These are phyloP conservation scores for Diplodia intermedia DNA, from an alignment of 2,329 filamentous ascomycete species.

Conservation along the genomic window DNA sequence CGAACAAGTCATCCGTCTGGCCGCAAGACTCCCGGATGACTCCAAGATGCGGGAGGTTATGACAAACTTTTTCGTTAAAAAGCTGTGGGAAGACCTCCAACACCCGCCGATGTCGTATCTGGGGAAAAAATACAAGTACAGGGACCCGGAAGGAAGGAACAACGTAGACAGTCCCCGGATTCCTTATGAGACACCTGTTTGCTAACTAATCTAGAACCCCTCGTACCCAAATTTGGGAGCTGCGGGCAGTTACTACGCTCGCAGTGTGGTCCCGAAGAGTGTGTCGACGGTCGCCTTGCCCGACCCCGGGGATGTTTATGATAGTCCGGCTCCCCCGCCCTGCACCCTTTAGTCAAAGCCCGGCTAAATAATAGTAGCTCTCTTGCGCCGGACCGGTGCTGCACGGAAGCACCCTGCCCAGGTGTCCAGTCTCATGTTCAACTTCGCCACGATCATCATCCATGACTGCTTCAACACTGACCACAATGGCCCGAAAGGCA, in stretches of 20 bases:
- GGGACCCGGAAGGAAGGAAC: constrained; percentile 51
- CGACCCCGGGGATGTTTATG: constrained; percentile 2
- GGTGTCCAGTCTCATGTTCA: constrained; percentile 73
- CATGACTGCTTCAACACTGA: constrained; percentile 66
- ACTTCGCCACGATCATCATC: constrained; percentile 67
- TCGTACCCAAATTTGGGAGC: constrained; percentile 65
- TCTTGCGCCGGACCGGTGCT: constrained; percentile 61
- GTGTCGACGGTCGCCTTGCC: constrained; percentile 53
- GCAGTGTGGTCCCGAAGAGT: constrained; percentile 62
- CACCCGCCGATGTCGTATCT: constrained; percentile 49
- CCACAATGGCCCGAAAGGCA: constrained; percentile 61
- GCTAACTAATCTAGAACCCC: constrained; percentile 56
- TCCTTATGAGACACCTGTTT: constrained; percentile 37
- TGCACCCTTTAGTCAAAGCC: constrained; percentile 59
- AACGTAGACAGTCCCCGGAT: constrained; percentile 37
- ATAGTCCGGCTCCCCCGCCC: constrained; percentile 38
- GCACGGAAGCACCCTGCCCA: constrained; percentile 66
- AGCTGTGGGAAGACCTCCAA: constrained; percentile 49
- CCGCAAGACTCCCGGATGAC: constrained; percentile 6
- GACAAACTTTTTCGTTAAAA: constrained; percentile 37
- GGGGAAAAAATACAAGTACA: constrained; percentile 47
- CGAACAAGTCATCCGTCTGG: constrained; percentile 10
- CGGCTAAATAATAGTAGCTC: constrained; percentile 68
- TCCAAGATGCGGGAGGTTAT: neutral
- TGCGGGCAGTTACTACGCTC: constrained; percentile 67